Base-by-base conservation (phyloP, 306 rosid species). In the Benincasa hispida region DNA sequence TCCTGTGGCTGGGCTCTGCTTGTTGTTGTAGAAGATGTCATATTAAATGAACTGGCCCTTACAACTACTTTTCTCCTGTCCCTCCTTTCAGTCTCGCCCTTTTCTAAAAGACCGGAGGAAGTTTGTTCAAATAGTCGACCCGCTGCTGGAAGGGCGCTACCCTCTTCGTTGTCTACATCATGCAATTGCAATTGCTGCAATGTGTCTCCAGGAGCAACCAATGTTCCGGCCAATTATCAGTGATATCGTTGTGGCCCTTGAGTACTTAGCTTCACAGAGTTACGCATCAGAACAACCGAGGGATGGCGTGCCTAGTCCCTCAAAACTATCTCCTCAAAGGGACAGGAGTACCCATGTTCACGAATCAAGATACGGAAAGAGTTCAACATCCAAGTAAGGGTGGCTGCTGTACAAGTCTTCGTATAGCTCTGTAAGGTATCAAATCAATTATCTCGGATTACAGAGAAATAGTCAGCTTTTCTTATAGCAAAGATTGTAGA, bases 121-220 rank as follows among this genome's bases (percentile, higher is more conserved):
- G 83, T 81, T 82, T 69, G 74, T 75, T 55, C 89, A 83, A 60
- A 54, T 91, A 48, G 92, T 81, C 21, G 98, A 94, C 85, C 98
- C 98, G 61, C 78, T 77, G 74, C 79, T 94, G 72, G 86, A 87
- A 81, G 98, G 97, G 47, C 78, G 69, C 53, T 89, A 81, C 86
- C 96, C 92, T 1, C 32, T 83, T 63, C 96, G 97, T 72, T 90
- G 91, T 81, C 86, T 94, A 84, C 93, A 94, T 82, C 98, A 94
- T 81, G 97, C 98, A 57, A 85, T 94, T 77, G 97, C 97, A 78
- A 87, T 91, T 55, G 88, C 97, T 77, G 96, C 96, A 21, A 90
- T 94, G 97, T 94, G 98, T 84, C 90, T 94, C 50, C 97, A 90
- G 85, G 97, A 94, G 85, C 95, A 90, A 72, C 98, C 96, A 8